Base-by-base conservation (phyloP, 441 rosid species). In the Syzygium syzygioides region DNA sequence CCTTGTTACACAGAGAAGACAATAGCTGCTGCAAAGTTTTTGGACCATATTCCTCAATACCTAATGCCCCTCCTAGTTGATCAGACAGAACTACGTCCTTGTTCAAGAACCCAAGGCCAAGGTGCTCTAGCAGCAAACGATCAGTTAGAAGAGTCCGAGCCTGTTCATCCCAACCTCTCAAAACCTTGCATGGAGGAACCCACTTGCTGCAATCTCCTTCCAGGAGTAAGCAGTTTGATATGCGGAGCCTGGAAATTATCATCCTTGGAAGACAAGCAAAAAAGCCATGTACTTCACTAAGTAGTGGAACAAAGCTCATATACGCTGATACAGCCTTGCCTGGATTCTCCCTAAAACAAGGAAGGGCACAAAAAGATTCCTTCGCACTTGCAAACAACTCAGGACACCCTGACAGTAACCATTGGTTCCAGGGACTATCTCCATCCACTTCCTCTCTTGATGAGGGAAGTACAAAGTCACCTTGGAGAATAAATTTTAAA, bases 361-460 rank as follows among this genome's bases (percentile, higher is more conserved):
- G 96, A 88, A 97, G 99, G 87, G 92, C 90, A 92, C 98, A 95
- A 89, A 97, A 98, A 62, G 91, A 93, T 90, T 91, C 91, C 91
- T 93, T 92, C 30, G 98, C 98, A 90, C 90, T 90, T 28, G 96
- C 94, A 94, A 98, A 96, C 91, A 97, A 96, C 91, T 91, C 93
- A 76, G 99, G 98, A 92, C 94, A 93, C 86, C 94, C 94, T 55
- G 97, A 94, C 92, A 97, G 87, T 90, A 98, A 90, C 98, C 97
- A 96, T 93, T 98, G 98, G 91, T 98, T 98, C 99, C 99, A 97
- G 89, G 98, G 95, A 91, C 97, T 96, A 93, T 95, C 96, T 91
- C 91, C 97, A 89, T 98, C 99, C 86, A 97, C 99, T 91, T 97
- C 99, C 93, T 98, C 99, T 92, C 99, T 94, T 79, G 99, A 98